Percentiles rank a stretch among this genome's conserved stretches.
Conservation (phyloP, 2,329 filamentous ascomycete genomes). For the Fusarium buharicum region DNA sequence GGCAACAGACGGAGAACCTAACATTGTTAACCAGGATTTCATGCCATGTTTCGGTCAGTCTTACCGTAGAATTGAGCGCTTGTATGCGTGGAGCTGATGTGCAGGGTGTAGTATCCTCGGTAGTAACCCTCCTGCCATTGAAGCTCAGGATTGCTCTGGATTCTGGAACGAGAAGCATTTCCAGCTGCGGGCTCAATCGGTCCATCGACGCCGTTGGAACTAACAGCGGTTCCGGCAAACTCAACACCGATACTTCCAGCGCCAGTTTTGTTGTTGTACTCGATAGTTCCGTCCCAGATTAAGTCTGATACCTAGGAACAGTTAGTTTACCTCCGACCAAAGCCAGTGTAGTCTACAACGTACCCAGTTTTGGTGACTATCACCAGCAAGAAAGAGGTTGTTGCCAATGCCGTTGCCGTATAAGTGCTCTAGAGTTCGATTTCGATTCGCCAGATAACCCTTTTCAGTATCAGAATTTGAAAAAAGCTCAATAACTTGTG, state of each 20-base stretch:
- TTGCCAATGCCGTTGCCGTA: constrained; percentile 76
- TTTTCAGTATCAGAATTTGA: background rate
- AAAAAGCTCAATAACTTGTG: background rate
- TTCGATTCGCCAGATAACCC: constrained; percentile 76
- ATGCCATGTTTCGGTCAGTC: background rate
- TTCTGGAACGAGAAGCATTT: constrained; percentile 20
- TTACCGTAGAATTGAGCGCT: constrained; percentile 71
- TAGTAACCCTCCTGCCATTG: constrained; percentile 81
- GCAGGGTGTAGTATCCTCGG: constrained; percentile 76
- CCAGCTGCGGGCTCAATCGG: constrained; percentile 58
- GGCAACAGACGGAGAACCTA: constrained; percentile 62
- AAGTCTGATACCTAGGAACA: constrained; percentile 65
- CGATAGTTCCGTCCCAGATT: constrained; percentile 64
- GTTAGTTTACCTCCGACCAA: background rate
- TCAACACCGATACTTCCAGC: constrained; percentile 69
- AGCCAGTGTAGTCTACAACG: accelerated
- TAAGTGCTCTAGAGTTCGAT: constrained; percentile 74
- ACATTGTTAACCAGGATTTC: background rate
- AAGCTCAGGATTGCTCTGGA: constrained; percentile 67
- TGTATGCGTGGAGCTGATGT: constrained; percentile 65
- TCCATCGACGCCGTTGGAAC: constrained; percentile 44
- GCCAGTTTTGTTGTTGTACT: constrained; percentile 65
- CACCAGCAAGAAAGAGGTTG: constrained; percentile 78
- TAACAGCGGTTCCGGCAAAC: constrained; percentile 73
- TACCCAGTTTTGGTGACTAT: constrained; percentile 62